Percentiles rank a stretch among this genome's conserved stretches.
Conservation (phyloP, 805 yeast species). For the Cyberlindnera veronae region DNA sequence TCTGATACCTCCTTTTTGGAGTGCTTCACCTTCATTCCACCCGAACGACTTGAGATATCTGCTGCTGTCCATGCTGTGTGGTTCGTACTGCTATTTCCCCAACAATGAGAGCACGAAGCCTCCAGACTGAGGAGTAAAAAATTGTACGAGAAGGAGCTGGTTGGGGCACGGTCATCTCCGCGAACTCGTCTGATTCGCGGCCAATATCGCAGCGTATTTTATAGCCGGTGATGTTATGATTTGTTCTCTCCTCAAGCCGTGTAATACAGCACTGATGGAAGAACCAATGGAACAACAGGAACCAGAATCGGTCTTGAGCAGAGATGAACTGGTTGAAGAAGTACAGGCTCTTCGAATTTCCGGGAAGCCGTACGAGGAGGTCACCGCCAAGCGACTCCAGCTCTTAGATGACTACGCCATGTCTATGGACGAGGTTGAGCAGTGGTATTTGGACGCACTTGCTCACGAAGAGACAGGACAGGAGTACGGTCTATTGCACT, state of each 20-base stretch:
- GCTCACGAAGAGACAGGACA: background rate
- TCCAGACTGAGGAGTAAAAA: no score
- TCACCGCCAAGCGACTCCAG: constrained; percentile 3
- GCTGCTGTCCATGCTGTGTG: constrained; percentile 63
- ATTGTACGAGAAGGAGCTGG: no score
- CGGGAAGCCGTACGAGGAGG: constrained; percentile 3
- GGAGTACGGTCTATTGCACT: constrained; percentile 1
- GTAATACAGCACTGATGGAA: background rate
- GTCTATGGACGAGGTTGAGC: constrained; percentile 3
- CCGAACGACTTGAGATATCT: constrained; percentile 75
- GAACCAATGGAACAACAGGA: background rate
- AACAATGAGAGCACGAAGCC: no score
- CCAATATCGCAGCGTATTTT: no score
- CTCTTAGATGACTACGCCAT: constrained; percentile 5
- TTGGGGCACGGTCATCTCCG: background rate
- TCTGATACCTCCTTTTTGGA: constrained; percentile 72
- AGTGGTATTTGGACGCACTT: constrained; percentile 8
- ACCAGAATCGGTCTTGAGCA: background rate
- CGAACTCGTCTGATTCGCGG: background rate
- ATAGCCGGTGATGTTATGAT: no score
- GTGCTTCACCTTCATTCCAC: constrained; percentile 90
- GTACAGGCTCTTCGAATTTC: background rate
- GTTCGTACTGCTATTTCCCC: no score
- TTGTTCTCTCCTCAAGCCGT: background rate
- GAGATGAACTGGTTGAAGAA: background rate